A percentile compares a stretch with the other conserved stretches of the same genome.
Conservation (phyloP, 768 basidiomycete species). For the Suillus bovinus region DNA sequence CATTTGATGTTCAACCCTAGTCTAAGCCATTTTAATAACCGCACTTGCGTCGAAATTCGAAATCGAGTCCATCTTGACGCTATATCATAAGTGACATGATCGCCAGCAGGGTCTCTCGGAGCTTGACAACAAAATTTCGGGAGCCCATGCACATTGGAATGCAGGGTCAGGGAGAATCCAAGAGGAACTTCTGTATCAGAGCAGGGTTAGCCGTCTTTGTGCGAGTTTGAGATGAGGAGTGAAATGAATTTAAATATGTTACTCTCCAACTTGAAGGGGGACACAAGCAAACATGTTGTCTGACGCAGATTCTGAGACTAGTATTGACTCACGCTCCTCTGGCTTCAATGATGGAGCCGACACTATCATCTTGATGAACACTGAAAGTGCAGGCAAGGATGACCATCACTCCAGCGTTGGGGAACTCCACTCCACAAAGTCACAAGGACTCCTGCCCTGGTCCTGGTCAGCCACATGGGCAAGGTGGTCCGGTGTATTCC, state of each 20-base stretch:
- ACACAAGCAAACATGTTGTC: neutral
- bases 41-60: no score
- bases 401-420: neutral
- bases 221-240: neutral
- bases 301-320: neutral
- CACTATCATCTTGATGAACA: neutral
- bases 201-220: neutral
- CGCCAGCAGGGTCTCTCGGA: neutral
- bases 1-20: no score
- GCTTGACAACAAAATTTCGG: neutral
- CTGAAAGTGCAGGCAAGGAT: neutral
- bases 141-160: neutral
- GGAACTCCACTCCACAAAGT: neutral
- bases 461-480: neutral
- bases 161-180: neutral
- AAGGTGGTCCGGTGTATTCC: neutral
- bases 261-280: neutral
- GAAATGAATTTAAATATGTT: neutral
- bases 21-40: no score
- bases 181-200: neutral
- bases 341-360: neutral
- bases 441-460: neutral
- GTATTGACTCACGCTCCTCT: neutral
- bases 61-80: no score
- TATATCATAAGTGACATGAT: no score